Percentiles rank a stretch among this genome's conserved stretches.
Evolutionary conservation across 1,284 basidiomycete genomes (phyloP).

Genomic region (Volvariella surrecta): DNA sequence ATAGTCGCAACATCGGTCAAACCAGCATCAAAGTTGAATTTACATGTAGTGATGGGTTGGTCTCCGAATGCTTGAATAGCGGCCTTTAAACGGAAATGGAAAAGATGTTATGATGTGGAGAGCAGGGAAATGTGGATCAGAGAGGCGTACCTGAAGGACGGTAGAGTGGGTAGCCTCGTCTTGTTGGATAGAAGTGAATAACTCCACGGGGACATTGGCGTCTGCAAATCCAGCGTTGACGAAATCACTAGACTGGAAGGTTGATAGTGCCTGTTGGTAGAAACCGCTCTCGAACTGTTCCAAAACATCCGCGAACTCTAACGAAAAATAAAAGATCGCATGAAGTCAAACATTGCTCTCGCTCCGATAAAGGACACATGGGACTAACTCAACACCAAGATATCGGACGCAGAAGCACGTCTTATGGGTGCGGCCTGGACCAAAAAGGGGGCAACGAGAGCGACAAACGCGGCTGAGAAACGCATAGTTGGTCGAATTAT

Average conservation of each 20-base stretch:
- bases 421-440: constrained; percentile 42
- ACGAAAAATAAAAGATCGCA: constrained; percentile 1
- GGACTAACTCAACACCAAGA: constrained; percentile 53
- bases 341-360: not conserved
- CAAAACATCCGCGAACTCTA: constrained; percentile 69
- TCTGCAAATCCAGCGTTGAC: constrained; percentile 57
- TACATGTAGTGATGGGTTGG: constrained; percentile 46
- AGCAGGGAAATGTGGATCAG: not conserved
- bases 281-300: constrained; percentile 68
- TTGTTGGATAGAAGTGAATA: constrained; percentile 48
- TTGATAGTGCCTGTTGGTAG: constrained; percentile 57
- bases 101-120: constrained; percentile 3
- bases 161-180: constrained; percentile 59
- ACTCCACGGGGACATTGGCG: constrained; percentile 48
- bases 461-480: constrained; percentile 35
- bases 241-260: constrained; percentile 65
- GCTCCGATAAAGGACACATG: not conserved
- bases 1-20: constrained; percentile 65
- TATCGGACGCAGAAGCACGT: constrained; percentile 32
- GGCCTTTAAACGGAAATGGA: constrained; percentile 20
- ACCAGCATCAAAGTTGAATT: constrained; percentile 60
- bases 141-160: constrained; percentile 35
- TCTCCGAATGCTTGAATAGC: constrained; percentile 48
- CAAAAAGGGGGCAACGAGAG: constrained; percentile 39
- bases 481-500: constrained; percentile 31